These are phyloP conservation scores for Eutypella sp. DNA, from an alignment of 2,329 filamentous ascomycete species.

Conservation along the genomic window DNA sequence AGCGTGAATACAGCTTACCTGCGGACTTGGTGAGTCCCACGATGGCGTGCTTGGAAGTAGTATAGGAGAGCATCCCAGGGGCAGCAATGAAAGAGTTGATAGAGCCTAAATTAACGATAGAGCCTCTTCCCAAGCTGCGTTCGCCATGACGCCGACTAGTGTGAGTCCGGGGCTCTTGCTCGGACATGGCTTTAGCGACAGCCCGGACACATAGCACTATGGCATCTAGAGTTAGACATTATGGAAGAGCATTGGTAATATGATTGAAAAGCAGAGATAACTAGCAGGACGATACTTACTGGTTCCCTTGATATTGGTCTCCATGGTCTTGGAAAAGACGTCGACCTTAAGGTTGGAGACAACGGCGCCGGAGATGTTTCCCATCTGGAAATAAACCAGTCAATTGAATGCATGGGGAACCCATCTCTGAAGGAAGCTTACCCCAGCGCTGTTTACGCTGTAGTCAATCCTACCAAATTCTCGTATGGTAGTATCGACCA, in stretches of 20 bases:
- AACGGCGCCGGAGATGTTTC: not conserved
- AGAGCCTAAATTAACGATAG: slow-evolving; percentile 12
- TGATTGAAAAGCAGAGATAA: too few relatives aligned
- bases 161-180: slow-evolving; percentile 6
- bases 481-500: not conserved
- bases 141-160: slow-evolving; percentile 1
- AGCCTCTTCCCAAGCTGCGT: slow-evolving; percentile 10
- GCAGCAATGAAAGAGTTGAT: slow-evolving; percentile 1
- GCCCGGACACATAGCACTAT: slow-evolving; percentile 6
- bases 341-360: not conserved
- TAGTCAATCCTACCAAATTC: slow-evolving; percentile 9
- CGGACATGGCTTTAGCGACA: slow-evolving; percentile 3
- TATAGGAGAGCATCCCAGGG: slow-evolving; percentile 6
- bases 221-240: too few relatives aligned
- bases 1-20: slow-evolving; percentile 9
- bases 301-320: slow-evolving; percentile 1
- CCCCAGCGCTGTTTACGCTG: slow-evolving; percentile 4
- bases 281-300: too few relatives aligned
- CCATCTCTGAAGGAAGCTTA: not conserved
- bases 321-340: slow-evolving; percentile 1
- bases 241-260: too few relatives aligned
- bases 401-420: too few relatives aligned
- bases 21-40: slow-evolving; percentile 9
- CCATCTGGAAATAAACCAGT: slow-evolving; percentile 1
- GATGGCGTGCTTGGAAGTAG: slow-evolving; percentile 10